Conservation (phyloP, 208 protist species). For the Trypanosoma cruzi region DNA sequence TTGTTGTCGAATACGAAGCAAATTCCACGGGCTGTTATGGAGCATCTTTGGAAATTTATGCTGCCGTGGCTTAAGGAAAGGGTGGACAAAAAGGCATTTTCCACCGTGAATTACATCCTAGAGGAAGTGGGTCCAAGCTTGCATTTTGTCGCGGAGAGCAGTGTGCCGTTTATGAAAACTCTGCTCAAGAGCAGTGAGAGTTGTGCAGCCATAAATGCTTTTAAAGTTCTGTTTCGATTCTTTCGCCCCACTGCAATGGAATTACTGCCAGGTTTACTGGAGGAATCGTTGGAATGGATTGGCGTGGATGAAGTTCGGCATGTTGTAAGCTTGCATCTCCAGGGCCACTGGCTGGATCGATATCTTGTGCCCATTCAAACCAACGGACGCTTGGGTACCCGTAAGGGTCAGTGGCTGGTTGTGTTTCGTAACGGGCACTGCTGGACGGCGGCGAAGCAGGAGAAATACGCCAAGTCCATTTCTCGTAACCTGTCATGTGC, state of each 20-base stretch:
- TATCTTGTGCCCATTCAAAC: slow-evolving; percentile 8
- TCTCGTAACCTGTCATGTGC: neutral
- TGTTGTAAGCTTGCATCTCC: slow-evolving; percentile 4
- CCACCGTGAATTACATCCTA: neutral
- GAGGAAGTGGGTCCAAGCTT: slow-evolving; percentile 8
- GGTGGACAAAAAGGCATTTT: neutral
- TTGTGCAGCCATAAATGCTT: slow-evolving; percentile 11
- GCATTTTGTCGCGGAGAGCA: neutral
- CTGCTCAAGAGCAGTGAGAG: neutral
- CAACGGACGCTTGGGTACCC: neutral
- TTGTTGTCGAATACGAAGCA: neutral
- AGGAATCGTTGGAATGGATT: neutral
- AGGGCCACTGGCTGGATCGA: slow-evolving; percentile 13
- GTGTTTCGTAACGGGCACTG: slow-evolving; percentile 6
- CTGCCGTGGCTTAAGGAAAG: slow-evolving; percentile 7
- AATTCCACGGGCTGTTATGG: slow-evolving; percentile 1
- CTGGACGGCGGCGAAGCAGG: slow-evolving; percentile 21
- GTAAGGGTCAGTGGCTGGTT: neutral
- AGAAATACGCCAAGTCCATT: slow-evolving; percentile 24
- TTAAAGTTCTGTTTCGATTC: slow-evolving; percentile 16
- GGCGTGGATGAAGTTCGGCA: neutral
- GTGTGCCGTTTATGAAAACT: slow-evolving; percentile 6
- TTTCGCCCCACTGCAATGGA: slow-evolving; percentile 10
- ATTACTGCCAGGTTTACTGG: slow-evolving; percentile 15
- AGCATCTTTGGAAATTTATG: slow-evolving; percentile 11